Evolutionary conservation across 768 basidiomycete species (phyloP).

Genomic region (Mrakia frigida): DNA sequence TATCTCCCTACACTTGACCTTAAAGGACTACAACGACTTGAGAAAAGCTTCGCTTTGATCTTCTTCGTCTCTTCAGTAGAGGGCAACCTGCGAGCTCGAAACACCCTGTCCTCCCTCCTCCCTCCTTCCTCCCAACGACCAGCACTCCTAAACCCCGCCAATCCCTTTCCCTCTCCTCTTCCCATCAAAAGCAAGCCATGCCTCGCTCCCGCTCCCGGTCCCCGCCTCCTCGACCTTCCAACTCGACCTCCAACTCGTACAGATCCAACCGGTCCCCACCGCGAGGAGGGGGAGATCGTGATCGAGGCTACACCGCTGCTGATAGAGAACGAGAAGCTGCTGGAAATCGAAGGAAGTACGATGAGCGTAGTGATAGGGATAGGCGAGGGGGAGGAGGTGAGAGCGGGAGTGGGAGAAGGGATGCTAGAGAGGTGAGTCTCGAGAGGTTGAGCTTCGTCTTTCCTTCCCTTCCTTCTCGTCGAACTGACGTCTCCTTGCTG

Average conservation of each 20-base stretch:
- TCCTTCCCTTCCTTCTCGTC: conserved; percentile 33
- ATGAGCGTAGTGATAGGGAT: conserved; percentile 15
- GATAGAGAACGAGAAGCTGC: conserved; percentile 38
- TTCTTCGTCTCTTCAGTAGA: neutral
- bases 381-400: conserved; percentile 16
- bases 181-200: neutral
- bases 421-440: neutral
- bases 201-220: conserved; percentile 17
- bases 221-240: conserved; percentile 1
- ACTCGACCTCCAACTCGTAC: conserved; percentile 1
- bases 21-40: no score
- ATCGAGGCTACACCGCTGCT: neutral
- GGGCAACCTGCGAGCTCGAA: neutral
- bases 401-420: conserved; percentile 16
- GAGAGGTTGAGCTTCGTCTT: neutral
- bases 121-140: neutral
- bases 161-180: neutral
- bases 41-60: neutral
- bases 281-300: neutral
- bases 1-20: no score
- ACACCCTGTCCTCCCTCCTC: neutral
- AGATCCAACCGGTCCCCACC: neutral
- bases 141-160: neutral
- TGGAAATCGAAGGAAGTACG: conserved; percentile 31
- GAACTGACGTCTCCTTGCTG: conserved; percentile 46